phyloP scores from a whole-genome alignment of 192 early-diverging fungal species.

The Helicostylum pulchrum region DNA sequence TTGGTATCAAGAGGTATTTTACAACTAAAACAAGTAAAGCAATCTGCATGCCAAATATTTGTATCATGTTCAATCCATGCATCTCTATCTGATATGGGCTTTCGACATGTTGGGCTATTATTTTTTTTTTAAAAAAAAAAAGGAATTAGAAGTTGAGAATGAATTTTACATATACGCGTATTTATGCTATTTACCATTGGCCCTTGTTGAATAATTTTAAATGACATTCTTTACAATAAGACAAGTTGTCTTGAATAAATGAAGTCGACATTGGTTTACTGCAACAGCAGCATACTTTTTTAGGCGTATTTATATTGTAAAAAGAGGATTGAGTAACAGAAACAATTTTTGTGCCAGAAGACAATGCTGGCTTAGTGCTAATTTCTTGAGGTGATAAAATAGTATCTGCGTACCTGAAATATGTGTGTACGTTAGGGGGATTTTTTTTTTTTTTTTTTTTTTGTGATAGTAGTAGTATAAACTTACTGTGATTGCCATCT shows the following conservation, averaged over 20 bases:
- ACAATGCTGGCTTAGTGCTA: constrained; percentile 14
- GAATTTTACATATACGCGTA: neutral
- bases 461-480: too few species aligned
- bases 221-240: constrained; percentile 24
- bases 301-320: neutral
- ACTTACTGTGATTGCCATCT: constrained; percentile 35
- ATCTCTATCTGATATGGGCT: constrained; percentile 18
- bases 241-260: constrained; percentile 11
- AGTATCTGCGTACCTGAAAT: constrained; percentile 5
- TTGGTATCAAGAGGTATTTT: constrained; percentile 23
- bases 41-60: constrained; percentile 29
- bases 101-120: constrained; percentile 14
- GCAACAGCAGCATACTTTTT: constrained; percentile 4
- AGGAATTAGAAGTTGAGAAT: too few species aligned
- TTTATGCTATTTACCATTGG: neutral
- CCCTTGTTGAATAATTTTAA: constrained; percentile 8
- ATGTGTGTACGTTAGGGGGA: neutral
- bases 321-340: constrained; percentile 5
- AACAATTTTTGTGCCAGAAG: constrained; percentile 5
- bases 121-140: too few species aligned
- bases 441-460: neutral
- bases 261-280: constrained; percentile 7
- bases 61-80: constrained; percentile 18
- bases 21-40: constrained; percentile 45
- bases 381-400: constrained; percentile 7